A percentile compares a stretch with the other conserved stretches of the same genome.
Conservation (phyloP, 2,329 filamentous ascomycete genomes). For the Didymella sp. region DNA sequence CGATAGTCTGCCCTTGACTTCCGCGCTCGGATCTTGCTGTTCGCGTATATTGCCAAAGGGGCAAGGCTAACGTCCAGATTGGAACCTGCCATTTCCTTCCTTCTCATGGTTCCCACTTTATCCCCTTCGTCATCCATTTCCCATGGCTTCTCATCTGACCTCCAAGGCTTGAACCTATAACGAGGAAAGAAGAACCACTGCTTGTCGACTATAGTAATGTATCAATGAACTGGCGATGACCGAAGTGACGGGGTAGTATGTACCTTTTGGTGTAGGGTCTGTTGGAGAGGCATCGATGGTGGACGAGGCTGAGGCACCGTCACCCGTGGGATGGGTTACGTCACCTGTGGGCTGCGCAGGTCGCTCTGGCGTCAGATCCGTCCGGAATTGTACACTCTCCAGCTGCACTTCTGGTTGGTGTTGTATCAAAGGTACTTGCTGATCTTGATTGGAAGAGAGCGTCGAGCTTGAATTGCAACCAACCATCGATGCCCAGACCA, state of each 20-base stretch:
- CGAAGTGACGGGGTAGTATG: not conserved
- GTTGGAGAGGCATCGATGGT: not conserved
- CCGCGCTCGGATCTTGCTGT: not conserved
- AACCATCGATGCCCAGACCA: not conserved
- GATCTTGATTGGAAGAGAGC: not conserved
- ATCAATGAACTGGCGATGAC: not conserved
- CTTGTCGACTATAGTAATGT: not conserved
- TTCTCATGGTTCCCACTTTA: not conserved
- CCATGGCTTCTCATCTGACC: not conserved
- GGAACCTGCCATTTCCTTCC: not conserved
- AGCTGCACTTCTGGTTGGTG: not conserved
- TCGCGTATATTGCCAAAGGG: not conserved
- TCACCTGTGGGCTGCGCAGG: not conserved
- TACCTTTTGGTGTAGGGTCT: not conserved
- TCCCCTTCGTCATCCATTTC: not conserved
- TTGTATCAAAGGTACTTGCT: not conserved
- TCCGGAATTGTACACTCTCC: not conserved
- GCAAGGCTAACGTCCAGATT: not conserved
- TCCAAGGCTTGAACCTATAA: not conserved
- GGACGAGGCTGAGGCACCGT: too few relatives aligned
- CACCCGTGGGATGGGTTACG: not conserved
- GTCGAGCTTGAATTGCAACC: not conserved
- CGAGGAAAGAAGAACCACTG: constrained; percentile 14
- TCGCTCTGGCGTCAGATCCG: not conserved
- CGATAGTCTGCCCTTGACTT: not conserved